phyloP scores from a whole-genome alignment of 2,329 filamentous ascomycete genomes.

The Cytospora chrysosperma region DNA sequence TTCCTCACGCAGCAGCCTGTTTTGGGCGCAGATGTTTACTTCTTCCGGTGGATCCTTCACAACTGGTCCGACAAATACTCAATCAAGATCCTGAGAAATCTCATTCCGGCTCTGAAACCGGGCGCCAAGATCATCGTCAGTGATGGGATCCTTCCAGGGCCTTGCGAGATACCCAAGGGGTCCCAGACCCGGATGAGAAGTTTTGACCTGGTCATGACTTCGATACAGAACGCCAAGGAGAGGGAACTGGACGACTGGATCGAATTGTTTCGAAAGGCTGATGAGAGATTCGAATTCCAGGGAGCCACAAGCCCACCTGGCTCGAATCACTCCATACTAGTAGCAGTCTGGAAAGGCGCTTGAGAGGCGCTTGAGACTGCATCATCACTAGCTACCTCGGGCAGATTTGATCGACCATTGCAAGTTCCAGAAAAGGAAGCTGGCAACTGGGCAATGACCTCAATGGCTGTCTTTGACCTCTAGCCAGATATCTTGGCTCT shows the following conservation, averaged over 20 bases:
- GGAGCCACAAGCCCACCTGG: not conserved
- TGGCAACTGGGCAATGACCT: too few species aligned
- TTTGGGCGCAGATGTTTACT: slow-evolving; percentile 7
- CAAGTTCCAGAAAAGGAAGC: too few species aligned
- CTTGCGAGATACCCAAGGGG: slow-evolving; percentile 4
- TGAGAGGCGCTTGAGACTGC: not conserved
- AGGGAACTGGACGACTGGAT: slow-evolving; percentile 29
- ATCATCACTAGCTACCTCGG: too few species aligned
- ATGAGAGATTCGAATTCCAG: not conserved
- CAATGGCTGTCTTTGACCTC: too few species aligned
- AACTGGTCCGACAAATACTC: slow-evolving; percentile 8
- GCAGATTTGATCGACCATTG: too few species aligned
- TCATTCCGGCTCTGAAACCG: not conserved
- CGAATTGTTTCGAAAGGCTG: slow-evolving; percentile 25
- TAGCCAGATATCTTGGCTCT: too few species aligned
- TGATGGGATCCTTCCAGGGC: not conserved
- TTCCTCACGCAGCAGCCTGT: slow-evolving; percentile 12
- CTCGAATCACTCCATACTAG: not conserved
- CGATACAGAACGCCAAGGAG: slow-evolving; percentile 29
- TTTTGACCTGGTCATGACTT: slow-evolving; percentile 29
- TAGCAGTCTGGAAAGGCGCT: not conserved
- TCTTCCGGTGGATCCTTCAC: slow-evolving; percentile 8
- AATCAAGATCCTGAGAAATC: not conserved
- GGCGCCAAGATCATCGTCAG: slow-evolving; percentile 4
- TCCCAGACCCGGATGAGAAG: slow-evolving; percentile 23